Base-by-base conservation (phyloP, 805 yeast species). In the Wickerhamiella qilinensis region DNA sequence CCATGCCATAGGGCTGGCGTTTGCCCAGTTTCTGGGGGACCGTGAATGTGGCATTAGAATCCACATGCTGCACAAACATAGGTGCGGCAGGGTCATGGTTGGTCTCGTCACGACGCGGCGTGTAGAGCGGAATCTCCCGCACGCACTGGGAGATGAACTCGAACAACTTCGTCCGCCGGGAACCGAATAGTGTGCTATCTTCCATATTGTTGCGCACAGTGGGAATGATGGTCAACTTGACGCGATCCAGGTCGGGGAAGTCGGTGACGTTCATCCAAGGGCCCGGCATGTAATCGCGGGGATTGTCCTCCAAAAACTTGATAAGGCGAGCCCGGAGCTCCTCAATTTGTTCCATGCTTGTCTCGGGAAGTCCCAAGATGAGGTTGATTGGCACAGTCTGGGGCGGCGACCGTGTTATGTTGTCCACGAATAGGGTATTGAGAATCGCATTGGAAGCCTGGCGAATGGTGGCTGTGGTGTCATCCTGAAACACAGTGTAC, bases 381-480 rank as follows among this genome's bases (percentile, higher is more conserved):
- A 58, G 42, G n/a, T 42, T 42, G 33, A 49, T 42, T 9, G 39
- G 40, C 14, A 50, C 43, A 22, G 47, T 46, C 46, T 52, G 47
- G 2, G 54, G 50, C 2, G 55, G 55, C 7, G 67, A 56, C 17
- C 67, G 50, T 16, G 55, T 51, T 20, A 58, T 37, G 40, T 62
- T 62, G 38, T 59, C 62, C 33, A 62, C 53, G 52, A 59, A 61
- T 18, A 52, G 46, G 4, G 57, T 44, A 43, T 57, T 58, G n/a
- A 62, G 51, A 16, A 52, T 47, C 7, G 62, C 45, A 42, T 62
- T 61, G 19, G 67, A 51, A 2, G 55, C 59, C 47, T 62, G 67
- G 14, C 54, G 50, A 3, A 51, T 39, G n/a, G 46, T 45, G n/a
- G 50, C 52, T 20, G 46, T 44, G n/a, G 50, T 47, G 4, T 40